These are phyloP conservation scores for Leccinum huronense DNA, from an alignment of 1,284 basidiomycete species.

Conservation along the genomic window DNA sequence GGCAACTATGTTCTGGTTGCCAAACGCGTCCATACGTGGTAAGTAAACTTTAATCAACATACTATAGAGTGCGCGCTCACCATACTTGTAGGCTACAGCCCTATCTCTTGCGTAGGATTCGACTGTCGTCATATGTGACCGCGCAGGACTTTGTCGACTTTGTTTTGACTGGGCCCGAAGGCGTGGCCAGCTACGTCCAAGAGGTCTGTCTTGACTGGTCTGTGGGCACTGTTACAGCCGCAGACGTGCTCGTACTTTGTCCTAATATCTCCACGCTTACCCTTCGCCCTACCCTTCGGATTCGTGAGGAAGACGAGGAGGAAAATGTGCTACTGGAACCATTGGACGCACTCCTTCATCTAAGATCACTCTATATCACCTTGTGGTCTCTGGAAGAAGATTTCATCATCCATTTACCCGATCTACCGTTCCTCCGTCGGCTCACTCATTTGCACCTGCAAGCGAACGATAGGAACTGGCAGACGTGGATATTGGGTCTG, in stretches of 20 bases:
- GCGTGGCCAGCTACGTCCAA: background rate
- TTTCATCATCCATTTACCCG: background rate
- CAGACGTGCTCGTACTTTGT: background rate
- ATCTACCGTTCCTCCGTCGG: too few species aligned
- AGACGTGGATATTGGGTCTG: background rate
- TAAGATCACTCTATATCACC: background rate
- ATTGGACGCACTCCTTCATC: background rate
- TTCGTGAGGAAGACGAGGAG: too few species aligned
- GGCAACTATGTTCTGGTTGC: background rate
- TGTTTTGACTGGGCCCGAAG: background rate
- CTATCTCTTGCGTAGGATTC: background rate
- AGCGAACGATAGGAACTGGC: background rate
- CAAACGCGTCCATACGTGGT: background rate
- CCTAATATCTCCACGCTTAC: background rate
- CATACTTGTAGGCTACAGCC: background rate
- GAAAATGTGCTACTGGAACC: background rate
- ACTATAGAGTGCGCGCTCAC: background rate
- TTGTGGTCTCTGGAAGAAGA: background rate
- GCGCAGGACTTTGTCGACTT: background rate
- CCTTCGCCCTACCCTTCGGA: too few species aligned
- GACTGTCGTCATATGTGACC: background rate
- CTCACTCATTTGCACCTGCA: background rate
- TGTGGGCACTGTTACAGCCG: background rate
- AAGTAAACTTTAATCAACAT: background rate
- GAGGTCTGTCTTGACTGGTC: background rate